These are phyloP conservation scores for Nemania diffusa DNA, from an alignment of 2,329 filamentous ascomycete genomes.

Conservation along the genomic window DNA sequence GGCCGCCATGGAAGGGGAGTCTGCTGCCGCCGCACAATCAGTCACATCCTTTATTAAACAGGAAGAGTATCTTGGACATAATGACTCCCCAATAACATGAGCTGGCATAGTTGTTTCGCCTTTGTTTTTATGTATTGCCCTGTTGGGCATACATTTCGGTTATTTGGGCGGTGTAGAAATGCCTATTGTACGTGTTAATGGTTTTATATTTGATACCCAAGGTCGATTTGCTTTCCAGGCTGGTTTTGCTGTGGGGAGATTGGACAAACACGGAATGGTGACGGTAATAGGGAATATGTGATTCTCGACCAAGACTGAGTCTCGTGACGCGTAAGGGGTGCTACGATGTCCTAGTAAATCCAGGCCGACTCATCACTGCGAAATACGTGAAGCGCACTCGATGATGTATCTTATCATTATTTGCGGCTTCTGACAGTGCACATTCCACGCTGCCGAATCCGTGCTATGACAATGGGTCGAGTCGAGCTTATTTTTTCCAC, in stretches of 20 bases:
- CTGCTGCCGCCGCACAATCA: conserved; percentile 31
- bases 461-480: not conserved
- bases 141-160: not conserved
- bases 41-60: conserved; percentile 34
- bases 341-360: conserved; percentile 29
- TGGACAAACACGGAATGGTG: conserved; percentile 28
- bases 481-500: not conserved
- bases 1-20: conserved; percentile 43
- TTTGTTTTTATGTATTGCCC: not conserved
- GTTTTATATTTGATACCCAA: conserved; percentile 37
- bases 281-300: conserved; percentile 23
- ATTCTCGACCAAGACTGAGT: conserved; percentile 19
- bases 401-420: not conserved
- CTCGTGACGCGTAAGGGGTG: conserved; percentile 34
- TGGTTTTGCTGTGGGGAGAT: conserved; percentile 13
- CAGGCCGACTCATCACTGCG: not conserved
- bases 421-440: no score
- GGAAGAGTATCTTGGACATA: conserved; percentile 20
- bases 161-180: not conserved
- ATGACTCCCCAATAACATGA: conserved; percentile 17
- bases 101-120: not conserved
- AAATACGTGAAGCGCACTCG: conserved; percentile 11
- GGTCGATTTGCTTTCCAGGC: conserved; percentile 32
- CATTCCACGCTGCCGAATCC: not conserved
- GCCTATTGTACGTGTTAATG: conserved; percentile 12